These are phyloP conservation scores for Pilatotrama ljubarskyi DNA, from an alignment of 768 basidiomycete species.

Conservation along the genomic window DNA sequence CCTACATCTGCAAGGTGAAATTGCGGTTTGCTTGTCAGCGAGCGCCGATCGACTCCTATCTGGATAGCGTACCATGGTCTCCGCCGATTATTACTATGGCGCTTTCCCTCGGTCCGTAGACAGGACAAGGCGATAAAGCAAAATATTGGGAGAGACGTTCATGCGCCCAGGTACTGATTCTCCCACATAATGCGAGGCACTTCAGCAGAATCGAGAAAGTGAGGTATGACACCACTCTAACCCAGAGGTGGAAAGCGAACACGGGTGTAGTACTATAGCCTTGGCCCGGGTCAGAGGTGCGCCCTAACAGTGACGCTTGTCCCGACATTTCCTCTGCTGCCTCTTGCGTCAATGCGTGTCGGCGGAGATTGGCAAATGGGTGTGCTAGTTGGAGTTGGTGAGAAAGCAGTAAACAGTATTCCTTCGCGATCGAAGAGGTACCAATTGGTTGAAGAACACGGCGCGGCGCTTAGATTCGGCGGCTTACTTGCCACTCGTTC, in stretches of 20 bases:
- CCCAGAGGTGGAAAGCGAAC: background rate
- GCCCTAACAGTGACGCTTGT: background rate
- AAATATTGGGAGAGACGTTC: slow-evolving; percentile 17
- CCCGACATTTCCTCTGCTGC: background rate
- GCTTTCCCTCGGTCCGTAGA: slow-evolving; percentile 28
- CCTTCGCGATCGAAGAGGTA: background rate
- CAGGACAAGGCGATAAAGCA: slow-evolving; percentile 25
- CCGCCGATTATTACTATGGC: slow-evolving; percentile 34
- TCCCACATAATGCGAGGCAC: slow-evolving; percentile 18
- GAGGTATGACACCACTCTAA: slow-evolving; percentile 13
- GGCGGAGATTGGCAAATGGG: slow-evolving; percentile 12
- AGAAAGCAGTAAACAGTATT: slow-evolving; percentile 6
- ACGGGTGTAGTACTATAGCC: background rate
- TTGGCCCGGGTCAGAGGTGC: no score
- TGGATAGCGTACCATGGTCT: slow-evolving; percentile 26
- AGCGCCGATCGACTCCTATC: slow-evolving; percentile 6
- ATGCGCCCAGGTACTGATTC: slow-evolving; percentile 9
- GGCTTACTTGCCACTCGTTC: background rate
- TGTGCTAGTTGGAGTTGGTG: slow-evolving; percentile 11
- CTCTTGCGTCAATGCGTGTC: background rate
- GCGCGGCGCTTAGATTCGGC: slow-evolving; percentile 14
- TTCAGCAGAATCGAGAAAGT: slow-evolving; percentile 16
- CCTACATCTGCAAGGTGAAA: slow-evolving; percentile 30
- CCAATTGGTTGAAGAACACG: background rate
- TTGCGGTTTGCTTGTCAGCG: slow-evolving; percentile 5